Percentiles rank a stretch among this genome's conserved stretches.
phyloP scores from a whole-genome alignment of 176 grass and related monocot genomes.

The Metroxylon sagu region DNA sequence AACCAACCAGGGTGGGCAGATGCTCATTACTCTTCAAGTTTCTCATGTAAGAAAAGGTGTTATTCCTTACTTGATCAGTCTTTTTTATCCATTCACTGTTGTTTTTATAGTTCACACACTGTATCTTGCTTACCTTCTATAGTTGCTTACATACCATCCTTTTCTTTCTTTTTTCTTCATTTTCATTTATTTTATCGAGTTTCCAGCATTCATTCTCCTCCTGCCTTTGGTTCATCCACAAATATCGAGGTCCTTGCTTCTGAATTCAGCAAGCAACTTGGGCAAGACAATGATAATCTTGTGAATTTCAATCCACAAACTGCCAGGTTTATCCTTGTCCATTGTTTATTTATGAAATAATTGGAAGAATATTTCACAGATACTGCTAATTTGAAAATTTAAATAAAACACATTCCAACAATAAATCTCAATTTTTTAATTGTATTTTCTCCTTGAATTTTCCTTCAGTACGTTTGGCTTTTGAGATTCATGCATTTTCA shows the following conservation, averaged over 20 bases:
- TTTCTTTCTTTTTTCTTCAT: background rate
- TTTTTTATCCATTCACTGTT: background rate
- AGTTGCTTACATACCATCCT: background rate
- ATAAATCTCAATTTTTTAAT: no score
- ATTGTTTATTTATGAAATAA: no score
- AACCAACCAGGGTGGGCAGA: background rate
- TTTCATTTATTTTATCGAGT: background rate
- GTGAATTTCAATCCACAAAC: slow-evolving; percentile 40
- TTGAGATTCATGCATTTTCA: no score
- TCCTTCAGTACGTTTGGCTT: no score
- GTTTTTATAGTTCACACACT: background rate
- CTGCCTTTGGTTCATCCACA: slow-evolving; percentile 53
- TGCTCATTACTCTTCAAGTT: slow-evolving; percentile 17
- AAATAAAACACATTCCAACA: no score
- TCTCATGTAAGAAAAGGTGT: slow-evolving; percentile 21
- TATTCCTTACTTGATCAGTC: background rate
- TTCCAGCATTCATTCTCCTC: slow-evolving; percentile 46
- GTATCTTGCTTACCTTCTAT: background rate
- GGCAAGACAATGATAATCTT: slow-evolving; percentile 20
- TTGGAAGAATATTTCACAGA: no score
- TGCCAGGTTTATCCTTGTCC: slow-evolving; percentile 27
- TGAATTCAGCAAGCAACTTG: slow-evolving; percentile 25
- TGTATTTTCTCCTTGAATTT: no score
- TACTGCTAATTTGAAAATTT: no score
- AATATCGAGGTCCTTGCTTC: slow-evolving; percentile 51